These are phyloP conservation scores for Pestalotiopsis sp. DNA, from an alignment of 2,329 filamentous ascomycete species.

Conservation along the genomic window DNA sequence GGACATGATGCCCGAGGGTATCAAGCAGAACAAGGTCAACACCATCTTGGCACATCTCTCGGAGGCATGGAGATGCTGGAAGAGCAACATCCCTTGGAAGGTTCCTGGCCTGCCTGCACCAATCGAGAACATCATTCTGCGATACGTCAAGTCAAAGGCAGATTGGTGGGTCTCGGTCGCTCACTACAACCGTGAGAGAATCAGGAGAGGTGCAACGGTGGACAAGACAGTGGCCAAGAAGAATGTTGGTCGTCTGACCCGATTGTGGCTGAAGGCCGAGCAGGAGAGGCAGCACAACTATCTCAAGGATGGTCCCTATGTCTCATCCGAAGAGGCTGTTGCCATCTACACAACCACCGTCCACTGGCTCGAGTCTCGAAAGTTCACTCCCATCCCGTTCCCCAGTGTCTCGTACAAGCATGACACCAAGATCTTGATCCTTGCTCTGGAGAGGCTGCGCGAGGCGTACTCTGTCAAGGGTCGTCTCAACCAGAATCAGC, in stretches of 20 bases:
- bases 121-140: conserved; percentile 97
- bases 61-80: conserved; percentile 99
- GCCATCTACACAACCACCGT: conserved; percentile 99
- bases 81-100: conserved; percentile 99
- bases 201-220: conserved; percentile 92
- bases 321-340: conserved; percentile 96
- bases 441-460: conserved; percentile 88
- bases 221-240: conserved; percentile 99
- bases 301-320: conserved; percentile 98
- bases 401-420: conserved; percentile 99
- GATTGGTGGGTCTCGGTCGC: conserved; percentile 99
- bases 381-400: conserved; percentile 98
- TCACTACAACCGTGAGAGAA: conserved; percentile 97
- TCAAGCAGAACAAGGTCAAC: conserved; percentile 99
- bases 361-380: conserved; percentile 97
- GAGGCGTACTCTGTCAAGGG: conserved; percentile 99
- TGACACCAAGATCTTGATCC: conserved; percentile 96
- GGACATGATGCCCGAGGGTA: conserved; percentile 99
- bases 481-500: conserved; percentile 93
- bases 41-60: conserved; percentile 96
- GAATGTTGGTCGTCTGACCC: conserved; percentile 91
- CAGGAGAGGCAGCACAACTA: conserved; percentile 99
- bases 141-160: conserved; percentile 98
- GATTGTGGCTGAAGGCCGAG: conserved; percentile 96
- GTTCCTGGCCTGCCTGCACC: conserved; percentile 94